Evolutionary conservation across 805 yeast genomes (phyloP).

Genomic region (Yamadazyma laniorum): DNA sequence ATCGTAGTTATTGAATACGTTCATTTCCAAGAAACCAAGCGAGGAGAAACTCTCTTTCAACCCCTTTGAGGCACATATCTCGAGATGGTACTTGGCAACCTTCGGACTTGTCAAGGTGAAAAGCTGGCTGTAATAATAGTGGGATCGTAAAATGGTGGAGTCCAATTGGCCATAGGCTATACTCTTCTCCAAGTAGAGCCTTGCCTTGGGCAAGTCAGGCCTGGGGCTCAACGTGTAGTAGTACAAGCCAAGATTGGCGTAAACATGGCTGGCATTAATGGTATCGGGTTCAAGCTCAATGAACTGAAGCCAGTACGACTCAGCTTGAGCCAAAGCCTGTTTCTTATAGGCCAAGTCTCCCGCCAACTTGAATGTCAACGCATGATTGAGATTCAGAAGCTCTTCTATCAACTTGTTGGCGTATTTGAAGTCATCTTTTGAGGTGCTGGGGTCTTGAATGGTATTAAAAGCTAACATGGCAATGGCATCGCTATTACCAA

Average conservation of each 20-base stretch:
- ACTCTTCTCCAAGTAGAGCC: conserved; percentile 57
- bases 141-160: conserved; percentile 63
- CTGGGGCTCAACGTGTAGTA: conserved; percentile 44
- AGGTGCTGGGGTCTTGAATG: conserved; percentile 27
- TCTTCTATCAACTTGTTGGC: conserved; percentile 62
- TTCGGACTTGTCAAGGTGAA: conserved; percentile 61
- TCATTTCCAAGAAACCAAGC: conserved; percentile 77
- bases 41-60: conserved; percentile 72
- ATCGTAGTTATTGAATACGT: conserved; percentile 58
- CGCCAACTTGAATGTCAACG: conserved; percentile 70
- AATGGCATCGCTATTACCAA: conserved; percentile 80
- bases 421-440: conserved; percentile 54
- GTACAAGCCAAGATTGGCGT: conserved; percentile 61
- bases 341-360: conserved; percentile 70
- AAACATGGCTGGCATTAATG: conserved; percentile 68
- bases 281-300: conserved; percentile 56
- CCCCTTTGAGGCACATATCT: conserved; percentile 74
- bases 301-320: conserved; percentile 56
- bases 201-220: conserved; percentile 52
- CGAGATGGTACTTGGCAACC: conserved; percentile 68
- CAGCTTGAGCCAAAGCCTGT: conserved; percentile 52
- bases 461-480: conserved; percentile 70
- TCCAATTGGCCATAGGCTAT: conserved; percentile 60
- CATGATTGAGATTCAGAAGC: conserved; percentile 61
- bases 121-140: conserved; percentile 73